Evolutionary conservation across 2,329 filamentous ascomycete species (phyloP).

Genomic region (Elsinoe fawcettii): DNA sequence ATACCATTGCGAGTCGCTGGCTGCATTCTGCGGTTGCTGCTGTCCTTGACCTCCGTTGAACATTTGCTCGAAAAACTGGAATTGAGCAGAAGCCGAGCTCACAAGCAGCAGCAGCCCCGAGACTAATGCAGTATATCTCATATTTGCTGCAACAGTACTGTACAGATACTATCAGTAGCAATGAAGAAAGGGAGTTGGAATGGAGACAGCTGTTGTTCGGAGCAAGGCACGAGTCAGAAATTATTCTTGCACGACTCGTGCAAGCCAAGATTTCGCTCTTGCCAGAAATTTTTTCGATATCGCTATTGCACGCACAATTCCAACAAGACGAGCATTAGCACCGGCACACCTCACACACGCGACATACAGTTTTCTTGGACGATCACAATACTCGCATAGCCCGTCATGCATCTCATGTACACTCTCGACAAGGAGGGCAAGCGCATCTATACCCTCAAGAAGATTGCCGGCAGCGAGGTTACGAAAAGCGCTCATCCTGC

Average conservation of each 20-base stretch:
- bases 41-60: conserved; percentile 58
- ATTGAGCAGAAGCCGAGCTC: conserved; percentile 62
- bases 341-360: too few species aligned
- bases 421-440: conserved; percentile 74
- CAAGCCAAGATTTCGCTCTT: too few species aligned
- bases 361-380: too few species aligned
- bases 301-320: too few species aligned
- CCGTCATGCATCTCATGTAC: conserved; percentile 71
- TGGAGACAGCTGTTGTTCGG: not conserved
- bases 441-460: conserved; percentile 92
- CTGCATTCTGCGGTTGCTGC: conserved; percentile 65
- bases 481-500: conserved; percentile 96
- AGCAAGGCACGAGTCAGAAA: not conserved
- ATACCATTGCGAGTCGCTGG: conserved; percentile 78
- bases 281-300: too few species aligned
- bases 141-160: not conserved
- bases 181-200: not conserved
- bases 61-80: conserved; percentile 98
- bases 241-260: not conserved
- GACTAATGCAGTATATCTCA: conserved; percentile 21
- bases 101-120: conserved; percentile 50
- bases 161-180: not conserved
- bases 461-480: conserved; percentile 70
- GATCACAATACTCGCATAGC: conserved; percentile 6
- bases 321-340: too few species aligned